Percentiles rank a stretch among this genome's conserved stretches.
Evolutionary conservation across 176 grass and related monocot species (phyloP).

Genomic region (Musa acuminata): DNA sequence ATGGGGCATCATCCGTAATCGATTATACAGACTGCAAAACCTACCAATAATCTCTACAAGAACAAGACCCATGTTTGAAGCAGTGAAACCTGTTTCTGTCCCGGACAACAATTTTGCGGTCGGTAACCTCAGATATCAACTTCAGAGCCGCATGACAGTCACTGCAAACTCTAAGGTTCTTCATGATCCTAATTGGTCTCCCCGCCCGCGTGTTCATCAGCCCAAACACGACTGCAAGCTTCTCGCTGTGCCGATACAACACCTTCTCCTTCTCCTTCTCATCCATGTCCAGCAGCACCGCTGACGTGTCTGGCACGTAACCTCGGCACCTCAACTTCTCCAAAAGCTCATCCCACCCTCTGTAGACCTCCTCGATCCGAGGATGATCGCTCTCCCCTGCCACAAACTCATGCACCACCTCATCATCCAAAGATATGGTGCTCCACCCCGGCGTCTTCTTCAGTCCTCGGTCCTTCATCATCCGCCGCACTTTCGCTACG

Average conservation of each 20-base stretch:
- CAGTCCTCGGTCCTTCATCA: conserved; percentile 32
- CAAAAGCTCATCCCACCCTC: conserved; percentile 16
- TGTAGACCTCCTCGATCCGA: conserved; percentile 9
- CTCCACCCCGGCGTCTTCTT: conserved; percentile 37
- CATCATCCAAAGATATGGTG: conserved; percentile 13
- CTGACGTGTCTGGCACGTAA: conserved; percentile 22
- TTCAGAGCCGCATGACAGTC: conserved; percentile 37
- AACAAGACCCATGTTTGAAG: conserved; percentile 28
- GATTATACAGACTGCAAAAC: neutral
- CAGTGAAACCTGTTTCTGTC: conserved; percentile 34
- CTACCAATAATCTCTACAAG: conserved; percentile 28
- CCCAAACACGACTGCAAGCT: conserved; percentile 18
- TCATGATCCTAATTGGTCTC: conserved; percentile 27
- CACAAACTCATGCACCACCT: conserved; percentile 19
- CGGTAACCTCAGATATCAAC: conserved; percentile 27
- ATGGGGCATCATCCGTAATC: neutral
- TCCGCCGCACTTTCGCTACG: conserved; percentile 4
- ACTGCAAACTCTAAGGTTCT: conserved; percentile 34
- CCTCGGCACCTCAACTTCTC: conserved; percentile 19
- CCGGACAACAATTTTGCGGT: conserved; percentile 26
- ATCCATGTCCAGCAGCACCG: conserved; percentile 21
- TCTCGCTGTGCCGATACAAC: conserved; percentile 31
- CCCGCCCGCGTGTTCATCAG: conserved; percentile 22
- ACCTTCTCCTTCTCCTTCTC: conserved; percentile 29
- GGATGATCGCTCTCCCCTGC: conserved; percentile 26